These are phyloP conservation scores for Colletotrichum godetiae DNA, from an alignment of 2,329 filamentous ascomycete species.

Conservation along the genomic window DNA sequence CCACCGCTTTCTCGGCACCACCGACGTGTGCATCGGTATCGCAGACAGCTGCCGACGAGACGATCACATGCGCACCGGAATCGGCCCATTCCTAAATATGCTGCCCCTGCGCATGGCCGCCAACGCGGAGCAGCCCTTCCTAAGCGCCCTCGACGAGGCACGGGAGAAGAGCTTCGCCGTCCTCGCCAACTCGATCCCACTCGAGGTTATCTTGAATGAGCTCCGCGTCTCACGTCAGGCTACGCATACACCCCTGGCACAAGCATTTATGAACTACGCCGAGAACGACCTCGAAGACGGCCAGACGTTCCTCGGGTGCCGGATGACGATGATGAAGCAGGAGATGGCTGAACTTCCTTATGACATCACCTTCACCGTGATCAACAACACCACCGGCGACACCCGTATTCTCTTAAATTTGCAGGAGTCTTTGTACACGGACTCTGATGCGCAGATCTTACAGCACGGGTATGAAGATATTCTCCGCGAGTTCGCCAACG, in stretches of 20 bases:
- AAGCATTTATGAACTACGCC: conserved; percentile 58
- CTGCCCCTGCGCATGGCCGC: conserved; percentile 52
- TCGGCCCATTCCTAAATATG: conserved; percentile 53
- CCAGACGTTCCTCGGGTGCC: neutral
- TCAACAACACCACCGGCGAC: neutral
- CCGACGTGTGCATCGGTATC: conserved; percentile 58
- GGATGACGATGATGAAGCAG: conserved; percentile 1
- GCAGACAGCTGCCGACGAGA: conserved; percentile 46
- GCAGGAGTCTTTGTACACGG: neutral
- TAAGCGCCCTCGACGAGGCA: conserved; percentile 36
- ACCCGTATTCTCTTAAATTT: neutral
- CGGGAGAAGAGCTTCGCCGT: conserved; percentile 45
- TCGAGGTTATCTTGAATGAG: conserved; percentile 56
- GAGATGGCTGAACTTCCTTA: neutral
- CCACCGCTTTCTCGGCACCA: conserved; percentile 36
- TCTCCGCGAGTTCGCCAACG: neutral
- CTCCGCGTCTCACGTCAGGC: conserved; percentile 52
- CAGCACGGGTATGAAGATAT: neutral
- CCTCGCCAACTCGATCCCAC: conserved; percentile 56
- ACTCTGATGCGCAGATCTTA: neutral
- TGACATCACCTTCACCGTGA: neutral
- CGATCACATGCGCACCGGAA: conserved; percentile 9
- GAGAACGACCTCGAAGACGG: conserved; percentile 42
- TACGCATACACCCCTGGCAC: conserved; percentile 56
- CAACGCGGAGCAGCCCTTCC: conserved; percentile 38